phyloP scores from a whole-genome alignment of 169 alveolate species.

The Cryptosporidium sp. region DNA sequence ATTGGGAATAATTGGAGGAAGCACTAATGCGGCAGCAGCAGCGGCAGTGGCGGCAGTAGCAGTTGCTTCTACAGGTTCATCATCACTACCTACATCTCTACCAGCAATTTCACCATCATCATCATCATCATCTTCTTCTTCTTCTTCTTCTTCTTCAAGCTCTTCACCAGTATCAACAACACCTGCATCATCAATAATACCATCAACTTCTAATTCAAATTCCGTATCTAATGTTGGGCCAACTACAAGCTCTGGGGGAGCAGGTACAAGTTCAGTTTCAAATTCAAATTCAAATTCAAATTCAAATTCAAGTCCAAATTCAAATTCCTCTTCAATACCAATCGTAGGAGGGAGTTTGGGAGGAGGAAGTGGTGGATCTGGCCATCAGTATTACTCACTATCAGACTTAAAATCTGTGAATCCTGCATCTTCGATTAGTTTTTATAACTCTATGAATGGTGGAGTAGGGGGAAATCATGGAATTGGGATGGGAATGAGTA shows the following conservation, averaged over 20 bases:
- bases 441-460: slow-evolving; percentile 7
- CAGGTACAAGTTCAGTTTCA: not conserved
- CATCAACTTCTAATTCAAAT: not conserved
- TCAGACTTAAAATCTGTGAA: slow-evolving; percentile 14
- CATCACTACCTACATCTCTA: no score
- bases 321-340: not conserved
- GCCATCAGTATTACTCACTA: slow-evolving; percentile 12
- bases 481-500: not conserved
- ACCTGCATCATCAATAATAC: not conserved
- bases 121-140: not conserved
- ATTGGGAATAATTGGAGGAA: not conserved
- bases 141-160: not conserved
- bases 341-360: not conserved
- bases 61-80: not conserved
- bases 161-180: not conserved
- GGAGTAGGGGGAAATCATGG: not conserved
- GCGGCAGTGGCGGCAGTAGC: not conserved
- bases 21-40: not conserved
- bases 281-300: not conserved
- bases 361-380: not conserved
- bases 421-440: not conserved
- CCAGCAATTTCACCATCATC: no score
- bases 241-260: not conserved
- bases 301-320: not conserved
- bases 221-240: not conserved